phyloP scores from a whole-genome alignment of 208 protist genomes.

The Crithidia sp. region DNA sequence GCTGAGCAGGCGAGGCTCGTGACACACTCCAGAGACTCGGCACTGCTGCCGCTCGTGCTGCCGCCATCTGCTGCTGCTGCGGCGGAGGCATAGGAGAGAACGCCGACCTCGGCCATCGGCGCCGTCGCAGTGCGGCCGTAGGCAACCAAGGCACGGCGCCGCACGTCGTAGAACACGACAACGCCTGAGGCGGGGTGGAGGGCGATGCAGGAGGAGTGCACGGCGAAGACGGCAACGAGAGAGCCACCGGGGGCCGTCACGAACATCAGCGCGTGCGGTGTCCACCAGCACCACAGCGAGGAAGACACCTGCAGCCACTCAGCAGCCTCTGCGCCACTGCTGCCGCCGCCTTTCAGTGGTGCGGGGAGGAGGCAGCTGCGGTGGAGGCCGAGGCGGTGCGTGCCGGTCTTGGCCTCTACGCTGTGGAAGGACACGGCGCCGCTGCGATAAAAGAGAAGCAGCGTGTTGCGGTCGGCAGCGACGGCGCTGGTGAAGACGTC shows the following conservation, averaged over 20 bases:
- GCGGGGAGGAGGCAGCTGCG: constrained; percentile 8
- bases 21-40: background rate
- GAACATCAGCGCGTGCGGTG: constrained; percentile 20
- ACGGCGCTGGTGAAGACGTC: constrained; percentile 26
- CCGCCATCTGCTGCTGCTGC: background rate
- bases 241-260: constrained; percentile 13
- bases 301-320: constrained; percentile 16
- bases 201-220: constrained; percentile 15
- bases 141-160: constrained; percentile 24
- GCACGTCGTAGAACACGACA: constrained; percentile 23
- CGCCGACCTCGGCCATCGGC: background rate
- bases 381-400: constrained; percentile 13
- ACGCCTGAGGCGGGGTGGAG: constrained; percentile 25
- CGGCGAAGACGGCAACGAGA: constrained; percentile 4
- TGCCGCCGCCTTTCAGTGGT: background rate
- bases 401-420: constrained; percentile 19
- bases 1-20: constrained; percentile 25
- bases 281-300: constrained; percentile 34
- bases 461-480: background rate
- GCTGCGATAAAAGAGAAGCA: constrained; percentile 16
- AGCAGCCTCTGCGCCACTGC: background rate
- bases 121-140: constrained; percentile 13
- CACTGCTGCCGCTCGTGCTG: background rate
- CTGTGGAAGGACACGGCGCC: constrained; percentile 19
- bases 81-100: background rate